These are phyloP conservation scores for Boletus semigastroideus DNA, from an alignment of 1,284 basidiomycete species.

Conservation along the genomic window DNA sequence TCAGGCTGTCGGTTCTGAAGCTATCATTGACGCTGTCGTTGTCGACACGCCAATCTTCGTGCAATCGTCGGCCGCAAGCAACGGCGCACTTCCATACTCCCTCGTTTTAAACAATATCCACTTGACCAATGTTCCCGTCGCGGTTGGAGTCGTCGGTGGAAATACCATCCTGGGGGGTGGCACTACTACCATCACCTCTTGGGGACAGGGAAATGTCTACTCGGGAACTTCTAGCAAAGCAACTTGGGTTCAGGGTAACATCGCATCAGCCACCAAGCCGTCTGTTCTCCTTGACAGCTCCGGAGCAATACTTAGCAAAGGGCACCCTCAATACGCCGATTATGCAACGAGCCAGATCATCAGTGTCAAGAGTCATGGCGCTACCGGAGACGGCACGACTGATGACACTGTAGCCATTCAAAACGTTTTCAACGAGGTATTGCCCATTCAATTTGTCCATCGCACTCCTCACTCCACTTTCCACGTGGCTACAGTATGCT, in stretches of 20 bases:
- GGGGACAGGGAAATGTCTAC: slow-evolving; percentile 52
- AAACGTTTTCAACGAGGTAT: slow-evolving; percentile 41
- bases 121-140: slow-evolving; percentile 41
- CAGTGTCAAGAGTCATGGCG: slow-evolving; percentile 52
- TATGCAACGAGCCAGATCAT: slow-evolving; percentile 46
- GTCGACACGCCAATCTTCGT: slow-evolving; percentile 35
- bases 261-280: slow-evolving; percentile 40
- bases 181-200: slow-evolving; percentile 44
- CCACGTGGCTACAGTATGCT: slow-evolving; percentile 36
- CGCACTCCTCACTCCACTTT: not conserved
- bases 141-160: slow-evolving; percentile 43
- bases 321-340: slow-evolving; percentile 49
- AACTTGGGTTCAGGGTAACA: slow-evolving; percentile 30
- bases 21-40: slow-evolving; percentile 49
- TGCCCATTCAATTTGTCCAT: not conserved
- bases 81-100: slow-evolving; percentile 33
- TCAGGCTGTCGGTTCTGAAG: slow-evolving; percentile 44
- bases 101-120: slow-evolving; percentile 44
- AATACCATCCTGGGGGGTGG: slow-evolving; percentile 34
- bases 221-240: slow-evolving; percentile 36
- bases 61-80: slow-evolving; percentile 32
- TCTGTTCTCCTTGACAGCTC: slow-evolving; percentile 41
- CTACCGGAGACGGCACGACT: slow-evolving; percentile 52
- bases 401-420: slow-evolving; percentile 57
- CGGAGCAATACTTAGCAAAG: slow-evolving; percentile 47